Conservation (phyloP, 768 basidiomycete species). For the Clavaria fumosa region DNA sequence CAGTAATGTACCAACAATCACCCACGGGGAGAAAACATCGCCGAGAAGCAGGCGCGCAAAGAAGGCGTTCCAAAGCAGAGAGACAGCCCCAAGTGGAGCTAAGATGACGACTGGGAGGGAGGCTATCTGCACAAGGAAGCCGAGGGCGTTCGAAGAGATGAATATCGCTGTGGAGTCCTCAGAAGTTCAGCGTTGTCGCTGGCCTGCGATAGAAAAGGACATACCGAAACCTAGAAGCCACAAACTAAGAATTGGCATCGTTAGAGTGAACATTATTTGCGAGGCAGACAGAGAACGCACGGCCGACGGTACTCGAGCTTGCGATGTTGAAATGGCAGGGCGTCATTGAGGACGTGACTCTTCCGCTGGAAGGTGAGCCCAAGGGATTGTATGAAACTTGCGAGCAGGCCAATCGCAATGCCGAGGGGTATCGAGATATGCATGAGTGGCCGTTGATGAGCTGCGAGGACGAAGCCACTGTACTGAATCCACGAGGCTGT, state of each 20-base stretch:
- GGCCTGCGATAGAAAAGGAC: background rate
- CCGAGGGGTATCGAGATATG: conserved; percentile 34
- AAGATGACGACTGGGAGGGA: conserved; percentile 90
- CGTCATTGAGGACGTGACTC: conserved; percentile 76
- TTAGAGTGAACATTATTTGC: background rate
- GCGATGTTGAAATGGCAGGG: conserved; percentile 45
- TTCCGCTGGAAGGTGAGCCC: conserved; percentile 89
- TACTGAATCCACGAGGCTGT: no score
- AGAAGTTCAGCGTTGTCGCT: background rate
- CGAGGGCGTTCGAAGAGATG: conserved; percentile 76
- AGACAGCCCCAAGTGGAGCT: conserved; percentile 84
- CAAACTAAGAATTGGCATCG: conserved; percentile 41
- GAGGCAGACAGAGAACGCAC: conserved; percentile 26
- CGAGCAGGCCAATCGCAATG: conserved; percentile 52
- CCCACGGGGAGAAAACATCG: conserved; percentile 72
- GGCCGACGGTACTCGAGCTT: conserved; percentile 66
- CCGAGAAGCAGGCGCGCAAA: conserved; percentile 76
- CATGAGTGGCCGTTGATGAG: no score
- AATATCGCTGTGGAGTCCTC: conserved; percentile 32
- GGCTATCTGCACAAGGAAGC: conserved; percentile 84
- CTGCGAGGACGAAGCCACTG: no score
- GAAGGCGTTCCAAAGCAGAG: conserved; percentile 87
- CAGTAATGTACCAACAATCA: conserved; percentile 74
- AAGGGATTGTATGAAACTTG: conserved; percentile 78
- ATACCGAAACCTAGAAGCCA: conserved; percentile 70